These are phyloP conservation scores for Acanthamoeba lenticulata DNA, from an alignment of 208 protist genomes.

Conservation along the genomic window DNA sequence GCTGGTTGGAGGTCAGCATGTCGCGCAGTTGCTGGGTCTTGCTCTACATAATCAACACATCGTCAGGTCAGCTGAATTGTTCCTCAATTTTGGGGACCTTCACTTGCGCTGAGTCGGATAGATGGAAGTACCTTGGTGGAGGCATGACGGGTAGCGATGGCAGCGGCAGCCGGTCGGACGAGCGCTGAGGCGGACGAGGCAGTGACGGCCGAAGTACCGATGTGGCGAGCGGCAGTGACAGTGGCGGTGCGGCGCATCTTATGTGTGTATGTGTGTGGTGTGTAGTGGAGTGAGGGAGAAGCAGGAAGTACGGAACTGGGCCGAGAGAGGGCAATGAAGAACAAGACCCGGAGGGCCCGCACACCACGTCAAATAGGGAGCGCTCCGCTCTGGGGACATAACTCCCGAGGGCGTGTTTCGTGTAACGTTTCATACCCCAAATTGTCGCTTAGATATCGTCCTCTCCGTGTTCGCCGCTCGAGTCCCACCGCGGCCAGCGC, in stretches of 20 bases:
- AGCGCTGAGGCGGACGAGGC: neutral
- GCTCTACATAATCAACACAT: neutral
- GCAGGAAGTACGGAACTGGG: neutral
- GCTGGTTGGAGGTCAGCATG: slow-evolving; percentile 72
- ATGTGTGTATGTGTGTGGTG: neutral
- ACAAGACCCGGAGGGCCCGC: neutral
- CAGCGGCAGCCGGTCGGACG: neutral
- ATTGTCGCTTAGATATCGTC: too few species aligned
- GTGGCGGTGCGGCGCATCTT: neutral
- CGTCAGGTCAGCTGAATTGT: neutral
- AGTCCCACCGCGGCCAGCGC: too few species aligned
- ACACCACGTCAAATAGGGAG: neutral
- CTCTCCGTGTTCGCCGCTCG: too few species aligned
- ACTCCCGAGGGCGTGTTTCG: too few species aligned
- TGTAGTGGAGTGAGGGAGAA: neutral
- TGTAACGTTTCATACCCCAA: too few species aligned
- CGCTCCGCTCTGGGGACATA: neutral
- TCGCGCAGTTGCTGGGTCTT: slow-evolving; percentile 78
- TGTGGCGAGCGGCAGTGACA: too few species aligned
- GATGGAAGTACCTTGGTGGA: neutral
- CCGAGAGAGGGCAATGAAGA: too few species aligned
- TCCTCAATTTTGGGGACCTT: neutral
- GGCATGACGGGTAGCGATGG: neutral
- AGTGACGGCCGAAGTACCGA: neutral
- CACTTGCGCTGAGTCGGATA: neutral